These are phyloP conservation scores for Populus tremula DNA, from an alignment of 345 rosid genomes.

Conservation along the genomic window DNA sequence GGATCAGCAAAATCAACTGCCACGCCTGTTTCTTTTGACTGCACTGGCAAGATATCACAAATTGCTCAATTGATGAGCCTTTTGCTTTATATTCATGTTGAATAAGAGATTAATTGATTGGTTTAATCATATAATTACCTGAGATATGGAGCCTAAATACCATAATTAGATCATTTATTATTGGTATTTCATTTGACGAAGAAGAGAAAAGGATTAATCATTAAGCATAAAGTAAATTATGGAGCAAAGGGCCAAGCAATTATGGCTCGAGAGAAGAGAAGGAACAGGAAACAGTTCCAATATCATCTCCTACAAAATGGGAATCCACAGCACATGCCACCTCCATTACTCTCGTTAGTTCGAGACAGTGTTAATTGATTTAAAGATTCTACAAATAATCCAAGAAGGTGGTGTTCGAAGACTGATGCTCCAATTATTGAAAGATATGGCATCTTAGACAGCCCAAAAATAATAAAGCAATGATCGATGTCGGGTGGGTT, in stretches of 20 bases:
- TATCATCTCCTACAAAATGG: conserved; percentile 72
- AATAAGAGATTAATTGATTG: not conserved
- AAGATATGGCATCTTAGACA: not conserved
- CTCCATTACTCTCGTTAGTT: conserved; percentile 16
- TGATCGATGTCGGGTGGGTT: too few relatives aligned
- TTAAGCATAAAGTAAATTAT: not conserved
- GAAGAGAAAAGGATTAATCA: not conserved
- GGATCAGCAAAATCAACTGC: conserved; percentile 85
- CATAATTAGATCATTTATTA: conserved; percentile 82
- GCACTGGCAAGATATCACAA: conserved; percentile 15
- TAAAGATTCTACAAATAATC: too few relatives aligned
- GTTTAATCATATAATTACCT: conserved; percentile 39
- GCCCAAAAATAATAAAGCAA: too few relatives aligned
- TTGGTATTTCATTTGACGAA: conserved; percentile 53
- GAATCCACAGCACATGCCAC: conserved; percentile 88
- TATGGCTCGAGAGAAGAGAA: not conserved
- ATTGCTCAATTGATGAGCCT: not conserved
- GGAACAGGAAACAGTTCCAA: conserved; percentile 55
- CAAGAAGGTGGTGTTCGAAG: too few relatives aligned
- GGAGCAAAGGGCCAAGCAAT: not conserved
- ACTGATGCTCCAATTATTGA: not conserved
- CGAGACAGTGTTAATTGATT: too few relatives aligned
- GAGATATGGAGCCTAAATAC: conserved; percentile 90
- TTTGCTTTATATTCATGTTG: too few relatives aligned
- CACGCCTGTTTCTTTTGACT: conserved; percentile 84